These are phyloP conservation scores for Aspergillus homomorphus DNA, from an alignment of 495 filamentous ascomycete genomes.

Conservation along the genomic window DNA sequence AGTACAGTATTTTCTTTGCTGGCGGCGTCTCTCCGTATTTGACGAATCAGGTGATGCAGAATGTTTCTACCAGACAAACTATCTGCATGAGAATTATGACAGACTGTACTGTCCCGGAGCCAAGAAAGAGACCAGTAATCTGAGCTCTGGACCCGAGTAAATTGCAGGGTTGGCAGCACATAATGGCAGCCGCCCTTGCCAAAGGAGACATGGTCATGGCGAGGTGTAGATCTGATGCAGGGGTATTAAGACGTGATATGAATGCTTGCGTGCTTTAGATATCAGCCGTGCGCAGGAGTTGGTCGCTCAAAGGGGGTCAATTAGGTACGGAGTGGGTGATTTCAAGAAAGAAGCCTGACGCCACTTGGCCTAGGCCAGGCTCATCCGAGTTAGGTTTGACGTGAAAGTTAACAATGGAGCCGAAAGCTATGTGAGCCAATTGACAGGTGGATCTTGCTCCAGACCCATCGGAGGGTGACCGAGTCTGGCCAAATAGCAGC, in stretches of 20 bases:
- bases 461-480: not conserved
- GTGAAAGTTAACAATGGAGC: not conserved
- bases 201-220: not conserved
- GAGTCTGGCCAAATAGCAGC: not conserved
- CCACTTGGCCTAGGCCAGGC: not conserved
- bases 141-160: not conserved
- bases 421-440: conserved; percentile 4
- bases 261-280: not conserved
- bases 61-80: not conserved
- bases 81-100: not conserved
- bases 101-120: not conserved
- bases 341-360: not conserved
- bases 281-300: not conserved
- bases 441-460: not conserved
- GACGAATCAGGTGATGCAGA: not conserved
- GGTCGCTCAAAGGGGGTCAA: not conserved
- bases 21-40: not conserved
- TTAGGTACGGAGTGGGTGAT: not conserved
- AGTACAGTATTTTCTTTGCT: not conserved
- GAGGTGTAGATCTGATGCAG: not conserved
- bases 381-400: not conserved
- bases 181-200: not conserved
- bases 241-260: not conserved
- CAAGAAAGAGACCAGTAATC: not conserved
- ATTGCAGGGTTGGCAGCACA: too few species aligned